Base-by-base conservation (phyloP, 441 rosid genomes). In the Capsella rubella region DNA sequence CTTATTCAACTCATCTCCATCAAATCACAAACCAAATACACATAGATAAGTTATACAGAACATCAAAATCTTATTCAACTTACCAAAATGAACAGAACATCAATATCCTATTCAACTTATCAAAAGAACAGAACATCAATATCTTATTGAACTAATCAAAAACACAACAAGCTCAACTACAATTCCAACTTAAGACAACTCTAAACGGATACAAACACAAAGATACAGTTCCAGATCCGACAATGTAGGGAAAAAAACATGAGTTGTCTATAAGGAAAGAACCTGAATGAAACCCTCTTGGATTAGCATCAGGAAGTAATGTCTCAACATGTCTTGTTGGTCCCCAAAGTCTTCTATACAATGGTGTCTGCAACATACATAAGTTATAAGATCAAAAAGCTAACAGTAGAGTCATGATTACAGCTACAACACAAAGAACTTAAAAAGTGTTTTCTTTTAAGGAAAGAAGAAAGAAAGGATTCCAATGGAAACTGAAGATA, bases 321-420 rank as follows among this genome's bases (percentile, higher is more conserved):
- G 84, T 73, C 64, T 93, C 95, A 40, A 95, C 84, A 70, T 67
- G 86, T 80, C 88, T 84, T 4, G 89, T 93, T 15, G 90, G 94
- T 73, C 96, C 92, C 99, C 98, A 95, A 35, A 93, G 80, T 80
- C 97, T 87, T 82, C 91, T 87, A 60, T 91, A 82, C 81, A 84
- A 45, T 73, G 95, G 86, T 51, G 85, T 83, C 98, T 95, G 86
- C 76, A 77, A 58, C 81, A 79, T 53, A 58, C 64, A 78, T 75
- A 55, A 43, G 43, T 64, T 15, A 1, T n/a, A 15, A 69, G 70
- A 34, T 55, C 67, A 34, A n/a, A 34, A 68, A 42, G 31, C 28
- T 27, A 39, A 64, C 21, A 73, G 32, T 49, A 46, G 50, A 43
- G 65, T 45, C 58, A 71, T 57, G 40, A 64, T 40, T 47, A 56